A percentile compares a stretch with the other conserved stretches of the same genome.
phyloP scores from a whole-genome alignment of 352 stramenopile species.

The Thalassiosira delicatula region DNA sequence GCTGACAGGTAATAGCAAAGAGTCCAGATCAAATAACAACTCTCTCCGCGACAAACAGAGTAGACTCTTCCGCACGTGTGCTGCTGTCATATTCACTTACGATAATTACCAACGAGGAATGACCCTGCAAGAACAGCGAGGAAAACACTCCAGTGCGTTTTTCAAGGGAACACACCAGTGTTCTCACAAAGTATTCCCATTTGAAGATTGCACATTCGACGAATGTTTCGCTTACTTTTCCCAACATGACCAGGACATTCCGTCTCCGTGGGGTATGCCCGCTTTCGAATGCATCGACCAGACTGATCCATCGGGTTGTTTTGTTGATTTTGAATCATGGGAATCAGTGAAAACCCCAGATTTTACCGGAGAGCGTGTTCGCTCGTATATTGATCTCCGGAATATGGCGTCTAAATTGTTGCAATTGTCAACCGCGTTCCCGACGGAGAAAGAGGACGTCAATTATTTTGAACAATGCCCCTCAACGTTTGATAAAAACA shows the following conservation, averaged over 20 bases:
- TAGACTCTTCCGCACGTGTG: neutral
- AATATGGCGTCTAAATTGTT: neutral
- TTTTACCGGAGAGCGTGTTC: slow-evolving; percentile 2
- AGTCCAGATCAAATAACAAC: neutral
- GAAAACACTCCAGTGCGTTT: slow-evolving; percentile 1
- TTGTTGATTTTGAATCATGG: neutral
- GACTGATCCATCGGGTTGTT: neutral
- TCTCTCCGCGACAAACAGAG: neutral
- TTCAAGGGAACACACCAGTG: slow-evolving; percentile 22
- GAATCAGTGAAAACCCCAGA: neutral
- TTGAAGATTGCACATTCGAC: slow-evolving; percentile 7
- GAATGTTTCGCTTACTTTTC: neutral
- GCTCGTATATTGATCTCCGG: neutral
- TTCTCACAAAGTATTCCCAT: slow-evolving; percentile 4
- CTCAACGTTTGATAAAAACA: neutral
- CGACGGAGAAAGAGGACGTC: neutral
- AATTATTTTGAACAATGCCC: slow-evolving; percentile 4
- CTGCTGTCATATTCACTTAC: slow-evolving; percentile 10
- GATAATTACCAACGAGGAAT: slow-evolving; percentile 32
- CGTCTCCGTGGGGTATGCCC: too few relatives aligned
- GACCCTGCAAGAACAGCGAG: slow-evolving; percentile 10
- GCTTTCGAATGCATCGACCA: too few relatives aligned
- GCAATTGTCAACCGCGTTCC: neutral
- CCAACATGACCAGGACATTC: slow-evolving; percentile 9
- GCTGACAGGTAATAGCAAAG: slow-evolving; percentile 1